A percentile compares a stretch with the other conserved stretches of the same genome.
phyloP scores from a whole-genome alignment of 805 yeast genomes.

The Nakazawaea peltata region DNA sequence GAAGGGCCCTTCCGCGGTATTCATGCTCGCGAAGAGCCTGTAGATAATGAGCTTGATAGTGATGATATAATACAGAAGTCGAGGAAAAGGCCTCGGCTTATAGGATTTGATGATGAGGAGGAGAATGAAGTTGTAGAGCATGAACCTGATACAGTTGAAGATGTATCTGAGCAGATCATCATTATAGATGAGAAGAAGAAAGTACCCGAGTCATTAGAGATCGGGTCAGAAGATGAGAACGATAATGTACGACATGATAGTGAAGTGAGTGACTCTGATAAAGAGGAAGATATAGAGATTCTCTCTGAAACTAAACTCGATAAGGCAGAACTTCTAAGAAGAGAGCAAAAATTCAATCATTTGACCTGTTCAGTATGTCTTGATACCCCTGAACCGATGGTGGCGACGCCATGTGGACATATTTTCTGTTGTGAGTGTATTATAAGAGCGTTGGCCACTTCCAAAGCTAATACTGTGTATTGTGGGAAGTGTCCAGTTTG shows the following conservation, averaged over 20 bases:
- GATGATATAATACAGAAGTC: too few species aligned
- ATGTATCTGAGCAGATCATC: too few species aligned
- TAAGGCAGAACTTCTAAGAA: slow-evolving; percentile 5
- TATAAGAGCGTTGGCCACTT: slow-evolving; percentile 40
- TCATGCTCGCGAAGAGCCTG: too few species aligned
- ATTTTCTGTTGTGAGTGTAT: slow-evolving; percentile 46
- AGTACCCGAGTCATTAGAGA: too few species aligned
- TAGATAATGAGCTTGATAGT: too few species aligned
- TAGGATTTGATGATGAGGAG: too few species aligned
- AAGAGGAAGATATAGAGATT: slow-evolving; percentile 7
- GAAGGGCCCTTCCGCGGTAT: too few species aligned
- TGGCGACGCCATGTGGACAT: slow-evolving; percentile 51
- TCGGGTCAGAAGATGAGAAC: too few species aligned
- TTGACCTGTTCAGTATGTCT: slow-evolving; percentile 48
- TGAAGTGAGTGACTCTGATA: background rate
- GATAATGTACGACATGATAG: slow-evolving; percentile 2
- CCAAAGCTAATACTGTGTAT: slow-evolving; percentile 20
- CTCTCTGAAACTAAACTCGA: slow-evolving; percentile 7
- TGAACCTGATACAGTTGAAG: too few species aligned
- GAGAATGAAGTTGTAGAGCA: too few species aligned
- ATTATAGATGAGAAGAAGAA: too few species aligned
- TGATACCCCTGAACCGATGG: slow-evolving; percentile 40
- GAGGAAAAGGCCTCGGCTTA: too few species aligned
- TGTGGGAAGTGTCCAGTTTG: slow-evolving; percentile 26
- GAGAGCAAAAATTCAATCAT: slow-evolving; percentile 18